These are phyloP conservation scores for Myxozyma monticola DNA, from an alignment of 805 yeast genomes.

Conservation along the genomic window DNA sequence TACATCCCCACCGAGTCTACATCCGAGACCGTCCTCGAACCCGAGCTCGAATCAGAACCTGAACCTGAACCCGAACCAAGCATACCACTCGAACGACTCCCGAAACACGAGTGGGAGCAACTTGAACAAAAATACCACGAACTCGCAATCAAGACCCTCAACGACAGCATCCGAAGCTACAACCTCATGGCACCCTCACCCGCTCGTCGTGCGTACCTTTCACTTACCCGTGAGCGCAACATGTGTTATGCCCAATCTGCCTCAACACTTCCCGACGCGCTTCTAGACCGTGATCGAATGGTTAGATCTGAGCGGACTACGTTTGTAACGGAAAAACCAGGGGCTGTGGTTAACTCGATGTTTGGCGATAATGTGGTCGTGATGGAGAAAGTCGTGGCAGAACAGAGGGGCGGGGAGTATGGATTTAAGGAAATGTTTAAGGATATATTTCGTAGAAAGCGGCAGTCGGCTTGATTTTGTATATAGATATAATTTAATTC, in stretches of 20 bases:
- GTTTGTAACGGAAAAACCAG: not conserved
- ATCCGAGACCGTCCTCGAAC: not conserved
- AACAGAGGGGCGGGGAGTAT: slow-evolving; percentile 28
- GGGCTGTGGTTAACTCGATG: slow-evolving; percentile 4
- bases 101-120: slow-evolving; percentile 23
- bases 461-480: too few species aligned
- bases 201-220: slow-evolving; percentile 24
- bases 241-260: slow-evolving; percentile 29
- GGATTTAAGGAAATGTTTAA: slow-evolving; percentile 28
- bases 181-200: slow-evolving; percentile 30
- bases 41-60: not conserved
- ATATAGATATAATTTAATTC: too few species aligned
- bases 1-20: too few species aligned
- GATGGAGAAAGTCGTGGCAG: slow-evolving; percentile 27
- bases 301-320: slow-evolving; percentile 10
- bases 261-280: slow-evolving; percentile 16
- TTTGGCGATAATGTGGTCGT: slow-evolving; percentile 26
- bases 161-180: slow-evolving; percentile 27
- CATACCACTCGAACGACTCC: slow-evolving; percentile 1
- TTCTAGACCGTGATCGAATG: slow-evolving; percentile 20
- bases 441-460: slow-evolving; percentile 22
- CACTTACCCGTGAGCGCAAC: slow-evolving; percentile 16
- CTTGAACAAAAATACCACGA: slow-evolving; percentile 25
- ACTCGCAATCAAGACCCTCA: slow-evolving; percentile 24
- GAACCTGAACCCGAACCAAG: not conserved